Evolutionary conservation across 495 filamentous ascomycete species (phyloP).

Genomic region (Niebla homalea): DNA sequence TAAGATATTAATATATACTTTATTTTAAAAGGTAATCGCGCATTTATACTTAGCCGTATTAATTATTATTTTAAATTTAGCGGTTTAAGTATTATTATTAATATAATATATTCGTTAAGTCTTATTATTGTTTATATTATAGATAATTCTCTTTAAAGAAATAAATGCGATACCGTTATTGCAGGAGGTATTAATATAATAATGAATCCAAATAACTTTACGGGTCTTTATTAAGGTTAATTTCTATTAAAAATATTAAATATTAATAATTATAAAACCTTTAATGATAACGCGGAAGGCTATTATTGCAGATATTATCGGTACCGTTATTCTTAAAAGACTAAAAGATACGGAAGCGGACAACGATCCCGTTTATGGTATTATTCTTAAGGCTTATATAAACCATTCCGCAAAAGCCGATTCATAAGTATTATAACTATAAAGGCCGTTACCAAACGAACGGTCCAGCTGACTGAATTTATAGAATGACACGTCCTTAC

Average conservation of each 20-base stretch:
- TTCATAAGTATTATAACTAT: too few species aligned
- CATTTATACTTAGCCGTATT: conserved; percentile 27
- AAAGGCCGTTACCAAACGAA: too few species aligned
- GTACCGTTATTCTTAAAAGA: conserved; percentile 25
- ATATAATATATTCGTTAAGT: conserved; percentile 27
- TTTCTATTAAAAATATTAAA: conserved; percentile 27
- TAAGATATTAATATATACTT: conserved; percentile 30
- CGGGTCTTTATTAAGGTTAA: conserved; percentile 22
- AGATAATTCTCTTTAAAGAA: conserved; percentile 22
- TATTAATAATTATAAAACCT: conserved; percentile 31
- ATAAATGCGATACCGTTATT: conserved; percentile 27
- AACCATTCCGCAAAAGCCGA: conserved; percentile 25
- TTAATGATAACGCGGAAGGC: conserved; percentile 26
- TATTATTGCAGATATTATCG: conserved; percentile 22
- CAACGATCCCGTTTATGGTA: conserved; percentile 20
- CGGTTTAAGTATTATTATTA: conserved; percentile 17
- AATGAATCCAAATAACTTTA: conserved; percentile 22
- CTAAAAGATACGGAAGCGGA: conserved; percentile 23
- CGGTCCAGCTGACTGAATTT: too few species aligned
- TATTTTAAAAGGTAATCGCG: conserved; percentile 26
- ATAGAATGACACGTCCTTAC: conserved; percentile 27
- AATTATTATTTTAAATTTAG: conserved; percentile 20
- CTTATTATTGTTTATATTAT: conserved; percentile 24
- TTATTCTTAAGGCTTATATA: conserved; percentile 17
- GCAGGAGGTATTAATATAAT: conserved; percentile 29